Base-by-base conservation (phyloP, 106 monocot species). In the Xerophyta viscosa region DNA sequence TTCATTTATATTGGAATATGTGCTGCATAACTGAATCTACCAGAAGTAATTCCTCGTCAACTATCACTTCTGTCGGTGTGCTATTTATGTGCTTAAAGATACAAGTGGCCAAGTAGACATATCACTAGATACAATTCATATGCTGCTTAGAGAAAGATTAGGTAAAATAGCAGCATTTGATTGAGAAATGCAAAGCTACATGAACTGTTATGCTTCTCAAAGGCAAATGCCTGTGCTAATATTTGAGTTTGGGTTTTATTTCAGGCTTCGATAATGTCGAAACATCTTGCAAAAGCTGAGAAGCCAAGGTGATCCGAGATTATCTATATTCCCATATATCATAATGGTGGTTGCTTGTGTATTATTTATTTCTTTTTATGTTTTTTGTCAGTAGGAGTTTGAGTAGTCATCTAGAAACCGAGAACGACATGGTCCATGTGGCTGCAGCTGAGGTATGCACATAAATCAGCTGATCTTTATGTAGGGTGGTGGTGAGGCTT, bases 241-340 rank as follows among this genome's bases (percentile, higher is more conserved):
- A 46, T 46, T 4, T 46, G 5, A 18, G 6, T 13, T 3, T n/a
- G n/a, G n/a, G 28, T 52, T 54, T 44, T 3, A 6, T 45, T 78
- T 64, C 78, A 91, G 91, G 91, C 91, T 50, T 91, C 91, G 48
- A 81, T 91, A 31, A 73, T 91, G 91, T 85, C 91, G 13, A 91
- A 82, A 41, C 91, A 82, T 58, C 46, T 91, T 31, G 36, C 75
- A 20, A 82, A 81, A 31, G 71, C 81, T n/a, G 78, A 91, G 15
- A 85, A 78, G 66, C 75, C 86, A 54, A 91, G 86, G 78, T 80
- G 37, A 41, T 53, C 14, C 27, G 7, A 3, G 18, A 29, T 9
- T 51, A 6, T 58, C 22, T 24, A 18, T 56, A 42, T 22, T 41
- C 30, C 8, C 12, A 10, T 48, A 31, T 68, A 15, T 56, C 29